phyloP scores from a whole-genome alignment of 768 basidiomycete genomes.

The Dioszegia hungarica region DNA sequence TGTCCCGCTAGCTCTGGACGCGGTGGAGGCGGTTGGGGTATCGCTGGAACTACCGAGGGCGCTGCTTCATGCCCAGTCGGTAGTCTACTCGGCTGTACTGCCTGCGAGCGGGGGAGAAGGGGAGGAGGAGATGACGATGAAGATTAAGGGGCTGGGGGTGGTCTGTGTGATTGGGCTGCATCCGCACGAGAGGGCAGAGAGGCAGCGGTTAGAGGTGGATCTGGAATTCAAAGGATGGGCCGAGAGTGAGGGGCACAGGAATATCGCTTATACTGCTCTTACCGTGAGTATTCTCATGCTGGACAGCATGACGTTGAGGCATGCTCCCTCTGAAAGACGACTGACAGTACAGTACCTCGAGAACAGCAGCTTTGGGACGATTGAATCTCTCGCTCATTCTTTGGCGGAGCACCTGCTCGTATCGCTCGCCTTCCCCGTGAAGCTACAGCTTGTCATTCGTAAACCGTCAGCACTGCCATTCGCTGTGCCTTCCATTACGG shows the following conservation, averaged over 20 bases:
- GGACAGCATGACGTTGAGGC: too few species aligned
- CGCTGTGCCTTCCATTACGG: conserved; percentile 64
- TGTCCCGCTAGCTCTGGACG: conserved; percentile 48
- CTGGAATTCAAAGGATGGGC: conserved; percentile 38
- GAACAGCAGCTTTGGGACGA: conserved; percentile 57
- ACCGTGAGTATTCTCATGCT: conserved; percentile 44
- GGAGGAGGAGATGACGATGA: conserved; percentile 43
- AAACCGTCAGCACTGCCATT: conserved; percentile 70
- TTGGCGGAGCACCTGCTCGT: conserved; percentile 57
- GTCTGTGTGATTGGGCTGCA: conserved; percentile 65
- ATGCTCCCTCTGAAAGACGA: not conserved
- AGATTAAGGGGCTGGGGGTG: conserved; percentile 55
- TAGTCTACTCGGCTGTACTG: conserved; percentile 43
- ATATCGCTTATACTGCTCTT: conserved; percentile 49
- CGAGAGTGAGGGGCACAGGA: conserved; percentile 51
- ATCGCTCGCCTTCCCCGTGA: conserved; percentile 6
- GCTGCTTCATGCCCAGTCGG: conserved; percentile 55
- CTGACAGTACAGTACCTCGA: conserved; percentile 53
- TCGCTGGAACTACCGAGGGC: conserved; percentile 55
- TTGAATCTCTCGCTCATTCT: conserved; percentile 65
- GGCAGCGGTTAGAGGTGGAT: conserved; percentile 60
- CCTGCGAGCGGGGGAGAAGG: too few species aligned
- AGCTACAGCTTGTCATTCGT: conserved; percentile 52
- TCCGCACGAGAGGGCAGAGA: conserved; percentile 60
- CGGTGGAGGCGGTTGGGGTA: conserved; percentile 52